Conservation (phyloP, 768 basidiomycete species). For the Suillus luteus region DNA sequence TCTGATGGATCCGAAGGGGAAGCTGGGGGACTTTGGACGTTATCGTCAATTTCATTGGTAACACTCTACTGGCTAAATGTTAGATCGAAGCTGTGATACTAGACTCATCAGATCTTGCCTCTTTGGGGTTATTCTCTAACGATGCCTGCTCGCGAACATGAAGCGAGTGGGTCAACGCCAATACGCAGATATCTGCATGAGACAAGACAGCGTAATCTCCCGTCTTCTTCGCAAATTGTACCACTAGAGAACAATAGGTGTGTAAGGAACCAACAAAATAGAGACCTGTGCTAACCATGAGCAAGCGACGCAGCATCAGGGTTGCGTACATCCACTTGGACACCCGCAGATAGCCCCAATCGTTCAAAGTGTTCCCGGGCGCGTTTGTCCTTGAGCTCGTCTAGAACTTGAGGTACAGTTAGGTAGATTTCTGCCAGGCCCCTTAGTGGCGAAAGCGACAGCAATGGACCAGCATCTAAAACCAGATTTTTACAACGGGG, state of each 20-base stretch:
- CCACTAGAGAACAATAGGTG: conserved; percentile 53
- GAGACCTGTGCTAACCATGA: conserved; percentile 45
- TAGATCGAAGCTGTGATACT: not conserved
- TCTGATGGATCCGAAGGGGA: conserved; percentile 20
- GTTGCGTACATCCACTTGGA: conserved; percentile 67
- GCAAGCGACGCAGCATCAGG: conserved; percentile 72
- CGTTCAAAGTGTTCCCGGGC: conserved; percentile 86
- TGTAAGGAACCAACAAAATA: conserved; percentile 11
- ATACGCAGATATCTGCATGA: conserved; percentile 84
- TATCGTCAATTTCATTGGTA: not conserved
- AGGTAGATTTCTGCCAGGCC: conserved; percentile 84
- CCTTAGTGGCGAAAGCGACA: conserved; percentile 86
- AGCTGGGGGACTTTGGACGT: not conserved
- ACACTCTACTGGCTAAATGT: not conserved
- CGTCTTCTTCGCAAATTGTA: conserved; percentile 90
- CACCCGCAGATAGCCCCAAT: conserved; percentile 73
- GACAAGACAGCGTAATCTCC: conserved; percentile 95
- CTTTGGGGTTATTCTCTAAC: conserved; percentile 31
- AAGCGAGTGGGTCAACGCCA: conserved; percentile 85
- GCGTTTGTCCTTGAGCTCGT: conserved; percentile 86
- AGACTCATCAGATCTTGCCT: conserved; percentile 18
- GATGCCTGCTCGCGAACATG: conserved; percentile 52
- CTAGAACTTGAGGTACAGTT: conserved; percentile 88
- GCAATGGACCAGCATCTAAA: conserved; percentile 91
- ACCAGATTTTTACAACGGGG: conserved; percentile 77